Evolutionary conservation across 306 rosid genomes (phyloP), one percentile per base, ranked within the genome.

Genomic region (Prunus padus): DNA sequence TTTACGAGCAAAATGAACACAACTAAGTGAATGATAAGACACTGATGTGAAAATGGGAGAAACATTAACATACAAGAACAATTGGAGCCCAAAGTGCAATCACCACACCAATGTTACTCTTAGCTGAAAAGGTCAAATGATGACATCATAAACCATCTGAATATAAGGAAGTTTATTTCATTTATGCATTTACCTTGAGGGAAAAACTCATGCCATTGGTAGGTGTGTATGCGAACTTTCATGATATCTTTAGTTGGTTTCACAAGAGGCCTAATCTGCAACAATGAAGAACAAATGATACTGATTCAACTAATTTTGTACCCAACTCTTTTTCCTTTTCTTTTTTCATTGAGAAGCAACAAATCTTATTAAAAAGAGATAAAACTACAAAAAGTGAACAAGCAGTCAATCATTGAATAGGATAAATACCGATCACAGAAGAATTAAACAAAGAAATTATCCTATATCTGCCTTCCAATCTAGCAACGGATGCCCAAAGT

Each of bases 241-340:
- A 95, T 95, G 77, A 95, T 89, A 73, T 79, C 80, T 86, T 80
- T 89, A 74, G 99, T 95, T 80, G 99, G 99, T 67, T 40, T 86
- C 26, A 92, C 96, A 67, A 95, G 97, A 76, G 97, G 97, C 91
- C 65, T 95, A 81, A 95, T 92, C 98, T 95, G 95, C 85, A 81
- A 66, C 12, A 59, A 71, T 50, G 71, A 84, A 74, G 33, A 80
- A 73, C 52, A 70, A 61, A 68, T 28, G 8, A 69, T 18, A 44
- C 61, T 66, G 61, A 56, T 63, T 76, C 72, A 69, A 81, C 75
- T 55, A 78, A 67, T 42, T 67, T 26, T 28, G n/a, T 18, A 28
- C 44, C 13, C 50, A 46, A 11, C 4, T 37, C 42, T 37, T 61
- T 15, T 16, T 15, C 42, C 30, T 37, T 37, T 37, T 37, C 9